Evolutionary conservation across 352 stramenopile genomes (phyloP).

Genomic region (Globisporangium recalcitrans): DNA sequence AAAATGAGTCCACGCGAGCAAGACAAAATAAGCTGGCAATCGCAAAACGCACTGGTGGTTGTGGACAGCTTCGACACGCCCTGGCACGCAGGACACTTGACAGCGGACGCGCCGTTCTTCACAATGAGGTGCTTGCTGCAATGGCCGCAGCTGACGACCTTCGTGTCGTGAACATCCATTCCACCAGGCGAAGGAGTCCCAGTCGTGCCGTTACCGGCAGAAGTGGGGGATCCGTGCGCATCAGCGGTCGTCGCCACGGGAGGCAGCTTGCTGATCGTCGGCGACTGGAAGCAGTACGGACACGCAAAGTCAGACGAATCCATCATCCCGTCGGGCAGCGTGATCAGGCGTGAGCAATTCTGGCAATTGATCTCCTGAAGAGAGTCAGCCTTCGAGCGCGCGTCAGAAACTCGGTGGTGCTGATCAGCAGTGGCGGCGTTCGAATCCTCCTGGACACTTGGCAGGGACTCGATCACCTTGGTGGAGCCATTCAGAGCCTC

Average conservation of each 20-base stretch:
- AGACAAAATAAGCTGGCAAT: neutral
- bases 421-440: neutral
- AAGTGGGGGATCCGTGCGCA: constrained; percentile 21
- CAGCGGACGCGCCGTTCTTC: constrained; percentile 64
- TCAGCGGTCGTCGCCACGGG: constrained; percentile 13
- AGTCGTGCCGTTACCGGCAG: neutral
- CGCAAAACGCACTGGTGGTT: constrained; percentile 67
- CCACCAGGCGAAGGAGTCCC: neutral
- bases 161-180: constrained; percentile 65
- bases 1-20: constrained; percentile 2
- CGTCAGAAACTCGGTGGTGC: neutral
- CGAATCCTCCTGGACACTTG: constrained; percentile 25
- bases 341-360: constrained; percentile 51
- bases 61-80: constrained; percentile 78
- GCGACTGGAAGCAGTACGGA: constrained; percentile 58
- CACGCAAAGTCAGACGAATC: constrained; percentile 52
- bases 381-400: constrained; percentile 1
- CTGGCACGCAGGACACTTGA: constrained; percentile 80
- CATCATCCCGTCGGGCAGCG: constrained; percentile 40
- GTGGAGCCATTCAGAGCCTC: constrained; percentile 29
- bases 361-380: constrained; percentile 39
- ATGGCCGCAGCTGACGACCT: constrained; percentile 81
- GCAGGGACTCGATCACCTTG: constrained; percentile 21
- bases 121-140: constrained; percentile 83
- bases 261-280: constrained; percentile 37